phyloP scores from a whole-genome alignment of 352 stramenopile genomes.

The Pythium apleroticum region DNA sequence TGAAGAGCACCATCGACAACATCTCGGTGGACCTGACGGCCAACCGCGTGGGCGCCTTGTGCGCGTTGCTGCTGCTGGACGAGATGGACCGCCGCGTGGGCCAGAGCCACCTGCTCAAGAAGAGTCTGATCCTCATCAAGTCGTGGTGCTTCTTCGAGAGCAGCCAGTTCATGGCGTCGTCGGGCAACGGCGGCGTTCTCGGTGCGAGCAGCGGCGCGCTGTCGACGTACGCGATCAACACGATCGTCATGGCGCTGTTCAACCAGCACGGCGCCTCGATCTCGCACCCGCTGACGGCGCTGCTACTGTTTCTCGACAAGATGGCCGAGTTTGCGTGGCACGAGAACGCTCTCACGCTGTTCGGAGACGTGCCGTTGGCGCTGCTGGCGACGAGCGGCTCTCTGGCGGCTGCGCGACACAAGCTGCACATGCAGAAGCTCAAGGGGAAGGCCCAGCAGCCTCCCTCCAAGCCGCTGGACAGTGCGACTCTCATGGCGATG shows the following conservation, averaged over 20 bases:
- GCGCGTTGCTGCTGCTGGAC: slow-evolving; percentile 82
- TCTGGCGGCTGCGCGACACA: slow-evolving; percentile 34
- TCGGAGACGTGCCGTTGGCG: slow-evolving; percentile 64
- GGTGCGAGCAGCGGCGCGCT: slow-evolving; percentile 76
- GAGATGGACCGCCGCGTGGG: slow-evolving; percentile 78
- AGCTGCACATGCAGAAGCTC: slow-evolving; percentile 21
- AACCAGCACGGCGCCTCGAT: slow-evolving; percentile 77
- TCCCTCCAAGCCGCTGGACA: not conserved
- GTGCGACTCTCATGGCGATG: slow-evolving; percentile 30
- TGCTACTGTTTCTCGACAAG: slow-evolving; percentile 85
- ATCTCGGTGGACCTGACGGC: slow-evolving; percentile 87
- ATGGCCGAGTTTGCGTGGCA: slow-evolving; percentile 88
- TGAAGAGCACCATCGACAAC: slow-evolving; percentile 92
- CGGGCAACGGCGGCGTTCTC: slow-evolving; percentile 52
- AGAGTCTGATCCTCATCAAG: slow-evolving; percentile 88
- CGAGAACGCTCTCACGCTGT: slow-evolving; percentile 74
- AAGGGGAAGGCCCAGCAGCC: not conserved
- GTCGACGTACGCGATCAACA: slow-evolving; percentile 88
- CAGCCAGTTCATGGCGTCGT: slow-evolving; percentile 41
- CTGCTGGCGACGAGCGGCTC: slow-evolving; percentile 40
- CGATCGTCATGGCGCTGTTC: slow-evolving; percentile 88
- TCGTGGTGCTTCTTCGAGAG: slow-evolving; percentile 90
- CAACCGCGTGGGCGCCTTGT: slow-evolving; percentile 81
- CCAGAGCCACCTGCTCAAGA: slow-evolving; percentile 85
- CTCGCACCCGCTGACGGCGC: slow-evolving; percentile 74